A percentile compares a stretch with the other conserved stretches of the same genome.
Conservation (phyloP, 768 basidiomycete genomes). For the Boletus sp. region DNA sequence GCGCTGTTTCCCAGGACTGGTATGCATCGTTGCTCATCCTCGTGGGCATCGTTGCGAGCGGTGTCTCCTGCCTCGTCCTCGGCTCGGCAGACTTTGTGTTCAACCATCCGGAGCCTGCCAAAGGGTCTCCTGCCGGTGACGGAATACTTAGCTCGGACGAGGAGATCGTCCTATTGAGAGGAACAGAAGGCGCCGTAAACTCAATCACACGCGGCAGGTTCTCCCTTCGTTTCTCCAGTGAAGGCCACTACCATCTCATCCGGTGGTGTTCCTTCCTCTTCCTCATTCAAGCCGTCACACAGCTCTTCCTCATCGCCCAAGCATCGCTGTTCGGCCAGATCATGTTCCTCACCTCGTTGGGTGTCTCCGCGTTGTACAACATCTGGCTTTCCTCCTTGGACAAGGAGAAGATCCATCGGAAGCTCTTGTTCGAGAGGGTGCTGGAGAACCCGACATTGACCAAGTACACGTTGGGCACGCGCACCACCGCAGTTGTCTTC, state of each 20-base stretch:
- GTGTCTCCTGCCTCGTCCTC: conserved; percentile 25
- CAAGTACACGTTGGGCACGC: conserved; percentile 13
- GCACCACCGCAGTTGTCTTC: conserved; percentile 20
- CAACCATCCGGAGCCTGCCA: conserved; percentile 23
- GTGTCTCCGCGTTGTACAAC: conserved; percentile 28
- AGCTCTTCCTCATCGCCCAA: conserved; percentile 31
- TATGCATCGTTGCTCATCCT: conserved; percentile 29
- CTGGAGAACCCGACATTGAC: conserved; percentile 14
- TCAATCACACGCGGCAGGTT: conserved; percentile 29
- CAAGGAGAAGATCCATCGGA: conserved; percentile 15
- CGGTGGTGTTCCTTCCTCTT: conserved; percentile 24
- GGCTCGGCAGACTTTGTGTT: conserved; percentile 26
- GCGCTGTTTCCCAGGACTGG: conserved; percentile 24
- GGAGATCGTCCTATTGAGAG: conserved; percentile 27
- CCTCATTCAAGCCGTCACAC: conserved; percentile 23
- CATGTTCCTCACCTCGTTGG: conserved; percentile 29
- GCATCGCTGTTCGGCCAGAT: conserved; percentile 29
- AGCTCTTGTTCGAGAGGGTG: conserved; percentile 7
- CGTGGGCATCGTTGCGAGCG: conserved; percentile 29
- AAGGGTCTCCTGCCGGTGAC: conserved; percentile 27
- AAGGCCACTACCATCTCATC: conserved; percentile 9
- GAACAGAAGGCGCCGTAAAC: conserved; percentile 29
- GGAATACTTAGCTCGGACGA: conserved; percentile 23
- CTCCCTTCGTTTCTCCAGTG: conserved; percentile 20
- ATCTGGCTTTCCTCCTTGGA: conserved; percentile 31